A percentile compares a stretch with the other conserved stretches of the same genome.
Evolutionary conservation across 2,329 filamentous ascomycete genomes (phyloP).

Genomic region (Xylariaceae sp.): DNA sequence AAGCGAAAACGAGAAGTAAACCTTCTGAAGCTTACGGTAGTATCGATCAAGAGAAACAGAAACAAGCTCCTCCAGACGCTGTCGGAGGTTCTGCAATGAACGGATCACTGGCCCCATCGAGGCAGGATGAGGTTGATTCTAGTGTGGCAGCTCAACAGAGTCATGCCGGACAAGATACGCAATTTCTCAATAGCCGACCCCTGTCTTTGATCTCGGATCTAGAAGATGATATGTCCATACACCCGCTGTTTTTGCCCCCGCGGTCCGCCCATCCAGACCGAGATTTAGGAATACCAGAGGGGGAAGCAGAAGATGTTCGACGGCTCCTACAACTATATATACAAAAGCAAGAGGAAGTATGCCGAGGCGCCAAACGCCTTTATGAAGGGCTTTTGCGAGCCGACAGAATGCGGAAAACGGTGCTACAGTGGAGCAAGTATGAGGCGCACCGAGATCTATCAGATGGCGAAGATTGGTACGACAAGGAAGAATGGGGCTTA

Average conservation of each 20-base stretch:
- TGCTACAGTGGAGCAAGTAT: conserved; percentile 72
- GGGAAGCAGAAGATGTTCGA: conserved; percentile 75
- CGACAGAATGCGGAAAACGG: conserved; percentile 65
- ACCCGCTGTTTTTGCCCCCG: conserved; percentile 71
- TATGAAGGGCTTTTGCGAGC: conserved; percentile 69
- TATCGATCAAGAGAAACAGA: conserved; percentile 4
- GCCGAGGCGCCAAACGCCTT: conserved; percentile 63
- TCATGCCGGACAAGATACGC: conserved; percentile 10
- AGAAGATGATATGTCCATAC: conserved; percentile 53
- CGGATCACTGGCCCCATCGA: conserved; percentile 5
- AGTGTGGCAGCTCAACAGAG: conserved; percentile 9
- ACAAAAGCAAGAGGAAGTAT: conserved; percentile 82
- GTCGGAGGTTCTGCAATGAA: conserved; percentile 11
- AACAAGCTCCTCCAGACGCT: conserved; percentile 1
- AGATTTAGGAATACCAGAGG: conserved; percentile 65
- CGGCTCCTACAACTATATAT: conserved; percentile 71
- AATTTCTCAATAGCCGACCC: conserved; percentile 17
- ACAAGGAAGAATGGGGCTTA: conserved; percentile 74
- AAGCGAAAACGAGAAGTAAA: background rate
- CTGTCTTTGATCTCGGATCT: conserved; percentile 36
- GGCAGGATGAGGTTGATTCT: conserved; percentile 14
- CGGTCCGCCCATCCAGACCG: conserved; percentile 58
- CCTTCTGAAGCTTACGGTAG: conserved; percentile 6
- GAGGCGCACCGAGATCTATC: conserved; percentile 79
- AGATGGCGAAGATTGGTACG: conserved; percentile 87